Conservation (phyloP, 192 early-diverging fungal species). For the Gonapodya prolifera region DNA sequence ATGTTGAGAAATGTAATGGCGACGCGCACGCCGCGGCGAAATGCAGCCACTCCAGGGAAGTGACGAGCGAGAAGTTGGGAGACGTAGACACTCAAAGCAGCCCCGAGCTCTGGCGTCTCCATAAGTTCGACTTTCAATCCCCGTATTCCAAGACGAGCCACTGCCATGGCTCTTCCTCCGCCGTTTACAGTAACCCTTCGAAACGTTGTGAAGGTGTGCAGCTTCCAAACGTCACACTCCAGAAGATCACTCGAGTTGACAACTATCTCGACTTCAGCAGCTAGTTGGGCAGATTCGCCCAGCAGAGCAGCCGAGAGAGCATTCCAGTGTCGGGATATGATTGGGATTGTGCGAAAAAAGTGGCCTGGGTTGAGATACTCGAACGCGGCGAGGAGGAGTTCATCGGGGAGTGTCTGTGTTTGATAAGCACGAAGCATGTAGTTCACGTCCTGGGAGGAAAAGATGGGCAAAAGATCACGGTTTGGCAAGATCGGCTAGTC, state of each 20-base stretch:
- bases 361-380: neutral
- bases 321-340: neutral
- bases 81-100: neutral
- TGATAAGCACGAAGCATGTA: no score
- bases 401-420: neutral
- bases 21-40: neutral
- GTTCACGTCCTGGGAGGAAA: no score
- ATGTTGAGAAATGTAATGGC: neutral
- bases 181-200: neutral
- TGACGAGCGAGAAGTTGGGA: neutral
- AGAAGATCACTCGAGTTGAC: neutral
- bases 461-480: no score
- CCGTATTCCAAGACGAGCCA: neutral
- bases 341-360: neutral
- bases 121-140: no score
- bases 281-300: neutral
- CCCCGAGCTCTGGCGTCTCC: neutral
- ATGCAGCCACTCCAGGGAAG: neutral
- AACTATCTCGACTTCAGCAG: neutral
- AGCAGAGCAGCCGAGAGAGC: neutral
- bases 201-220: neutral
- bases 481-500: no score
- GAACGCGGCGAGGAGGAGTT: neutral
- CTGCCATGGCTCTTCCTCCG: neutral
- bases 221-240: neutral